phyloP scores from a whole-genome alignment of 495 filamentous ascomycete genomes.

The Aspergillus taichungensis region DNA sequence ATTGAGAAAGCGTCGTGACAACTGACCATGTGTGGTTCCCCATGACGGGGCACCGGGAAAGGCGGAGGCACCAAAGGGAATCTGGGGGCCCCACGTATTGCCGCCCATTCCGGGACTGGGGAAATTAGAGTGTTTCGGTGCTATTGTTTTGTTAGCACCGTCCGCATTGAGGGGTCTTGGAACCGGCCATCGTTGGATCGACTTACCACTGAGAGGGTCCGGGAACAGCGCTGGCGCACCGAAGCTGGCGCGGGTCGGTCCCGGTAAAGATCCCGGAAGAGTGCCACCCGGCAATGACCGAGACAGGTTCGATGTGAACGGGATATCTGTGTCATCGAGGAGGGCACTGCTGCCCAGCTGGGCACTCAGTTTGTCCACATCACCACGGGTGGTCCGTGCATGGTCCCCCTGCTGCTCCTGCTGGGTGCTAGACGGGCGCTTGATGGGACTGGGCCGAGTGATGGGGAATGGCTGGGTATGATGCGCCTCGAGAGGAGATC shows the following conservation, averaged over 20 bases:
- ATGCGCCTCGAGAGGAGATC: constrained; percentile 34
- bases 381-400: constrained; percentile 25
- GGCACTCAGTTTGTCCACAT: constrained; percentile 65
- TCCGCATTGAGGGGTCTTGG: not conserved
- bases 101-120: constrained; percentile 26
- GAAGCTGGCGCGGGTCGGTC: constrained; percentile 37
- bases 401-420: constrained; percentile 42
- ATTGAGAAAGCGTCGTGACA: not conserved
- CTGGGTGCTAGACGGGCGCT: constrained; percentile 72
- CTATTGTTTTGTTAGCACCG: constrained; percentile 13
- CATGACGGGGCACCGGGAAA: constrained; percentile 35
- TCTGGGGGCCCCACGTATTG: constrained; percentile 31
- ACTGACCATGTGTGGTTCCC: constrained; percentile 33
- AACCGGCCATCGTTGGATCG: not conserved
- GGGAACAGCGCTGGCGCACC: constrained; percentile 41
- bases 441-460: constrained; percentile 75
- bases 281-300: constrained; percentile 34
- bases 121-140: constrained; percentile 28
- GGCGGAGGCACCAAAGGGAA: constrained; percentile 33
- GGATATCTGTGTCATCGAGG: constrained; percentile 68
- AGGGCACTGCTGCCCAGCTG: constrained; percentile 91
- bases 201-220: constrained; percentile 41
- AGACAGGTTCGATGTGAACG: constrained; percentile 32
- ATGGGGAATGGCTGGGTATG: constrained; percentile 53
- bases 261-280: constrained; percentile 22